phyloP scores from a whole-genome alignment of 2,329 filamentous ascomycete species.

The Colletotrichum sidae region DNA sequence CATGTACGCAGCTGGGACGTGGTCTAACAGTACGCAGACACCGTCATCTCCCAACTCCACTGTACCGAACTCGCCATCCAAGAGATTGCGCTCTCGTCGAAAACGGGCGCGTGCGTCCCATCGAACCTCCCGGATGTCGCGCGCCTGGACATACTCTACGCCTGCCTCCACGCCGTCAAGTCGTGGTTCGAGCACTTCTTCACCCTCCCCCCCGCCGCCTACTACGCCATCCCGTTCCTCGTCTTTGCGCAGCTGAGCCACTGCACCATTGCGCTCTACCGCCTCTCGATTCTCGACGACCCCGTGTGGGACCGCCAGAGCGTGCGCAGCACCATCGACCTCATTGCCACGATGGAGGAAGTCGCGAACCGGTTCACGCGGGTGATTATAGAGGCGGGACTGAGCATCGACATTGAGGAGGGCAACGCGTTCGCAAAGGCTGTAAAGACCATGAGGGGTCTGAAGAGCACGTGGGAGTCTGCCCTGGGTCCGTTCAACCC shows the following conservation, averaged over 20 bases:
- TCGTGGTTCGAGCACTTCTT: constrained; percentile 47
- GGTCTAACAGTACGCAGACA: constrained; percentile 42
- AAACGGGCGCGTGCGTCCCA: constrained; percentile 25
- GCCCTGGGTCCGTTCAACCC: constrained; percentile 40
- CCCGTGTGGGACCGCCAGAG: constrained; percentile 52
- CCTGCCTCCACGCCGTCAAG: constrained; percentile 44
- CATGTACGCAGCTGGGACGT: not conserved
- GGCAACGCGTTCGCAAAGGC: constrained; percentile 48
- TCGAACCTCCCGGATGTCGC: constrained; percentile 40
- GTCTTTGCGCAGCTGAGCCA: constrained; percentile 49
- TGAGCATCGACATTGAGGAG: constrained; percentile 40
- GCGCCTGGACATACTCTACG: constrained; percentile 44
- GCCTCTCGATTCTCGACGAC: constrained; percentile 49
- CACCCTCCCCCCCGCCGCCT: constrained; percentile 42
- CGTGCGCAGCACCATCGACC: constrained; percentile 46
- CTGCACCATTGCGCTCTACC: constrained; percentile 47
- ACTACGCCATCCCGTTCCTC: constrained; percentile 48
- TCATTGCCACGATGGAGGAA: constrained; percentile 45
- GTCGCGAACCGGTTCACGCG: constrained; percentile 37
- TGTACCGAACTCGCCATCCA: constrained; percentile 51
- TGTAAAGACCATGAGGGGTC: constrained; percentile 49
- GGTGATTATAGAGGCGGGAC: constrained; percentile 17
- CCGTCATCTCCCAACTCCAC: constrained; percentile 49
- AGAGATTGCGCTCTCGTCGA: constrained; percentile 45
- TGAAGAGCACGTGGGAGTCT: constrained; percentile 51